Evolutionary conservation across 176 grass and related monocot species (phyloP).

Genomic region (Saccharum officinarum): DNA sequence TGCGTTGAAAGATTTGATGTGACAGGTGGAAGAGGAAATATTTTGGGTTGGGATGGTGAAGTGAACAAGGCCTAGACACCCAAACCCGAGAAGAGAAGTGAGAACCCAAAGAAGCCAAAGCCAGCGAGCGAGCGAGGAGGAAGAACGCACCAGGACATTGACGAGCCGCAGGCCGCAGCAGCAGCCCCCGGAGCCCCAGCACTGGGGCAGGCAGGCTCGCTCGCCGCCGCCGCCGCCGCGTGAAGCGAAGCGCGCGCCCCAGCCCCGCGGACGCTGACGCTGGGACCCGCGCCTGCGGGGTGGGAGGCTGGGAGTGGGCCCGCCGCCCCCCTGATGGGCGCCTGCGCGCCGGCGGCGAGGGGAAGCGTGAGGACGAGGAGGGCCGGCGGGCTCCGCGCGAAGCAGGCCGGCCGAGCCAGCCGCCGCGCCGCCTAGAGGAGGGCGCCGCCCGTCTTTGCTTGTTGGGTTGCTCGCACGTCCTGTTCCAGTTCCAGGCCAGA

Average conservation of each 20-base stretch:
- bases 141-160: slow-evolving; percentile 17
- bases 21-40: too few species aligned
- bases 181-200: neutral
- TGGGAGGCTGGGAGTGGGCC: slow-evolving; percentile 7
- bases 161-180: slow-evolving; percentile 11
- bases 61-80: too few species aligned
- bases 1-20: too few species aligned
- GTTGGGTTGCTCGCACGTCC: neutral
- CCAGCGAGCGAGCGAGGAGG: neutral
- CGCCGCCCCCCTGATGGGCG: slow-evolving; percentile 46
- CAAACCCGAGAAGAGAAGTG: neutral
- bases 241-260: neutral
- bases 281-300: slow-evolving; percentile 7
- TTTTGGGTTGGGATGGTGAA: too few species aligned
- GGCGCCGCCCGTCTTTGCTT: neutral
- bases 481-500: neutral
- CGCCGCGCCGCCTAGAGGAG: slow-evolving; percentile 70
- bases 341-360: slow-evolving; percentile 48
- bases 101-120: slow-evolving; percentile 31
- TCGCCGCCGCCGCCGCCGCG: slow-evolving; percentile 8
- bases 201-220: slow-evolving; percentile 12
- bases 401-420: slow-evolving; percentile 67
- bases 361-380: slow-evolving; percentile 25
- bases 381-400: slow-evolving; percentile 46
- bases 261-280: neutral